Evolutionary conservation across 345 rosid genomes (phyloP).

Genomic region (Corchorus olitorius): DNA sequence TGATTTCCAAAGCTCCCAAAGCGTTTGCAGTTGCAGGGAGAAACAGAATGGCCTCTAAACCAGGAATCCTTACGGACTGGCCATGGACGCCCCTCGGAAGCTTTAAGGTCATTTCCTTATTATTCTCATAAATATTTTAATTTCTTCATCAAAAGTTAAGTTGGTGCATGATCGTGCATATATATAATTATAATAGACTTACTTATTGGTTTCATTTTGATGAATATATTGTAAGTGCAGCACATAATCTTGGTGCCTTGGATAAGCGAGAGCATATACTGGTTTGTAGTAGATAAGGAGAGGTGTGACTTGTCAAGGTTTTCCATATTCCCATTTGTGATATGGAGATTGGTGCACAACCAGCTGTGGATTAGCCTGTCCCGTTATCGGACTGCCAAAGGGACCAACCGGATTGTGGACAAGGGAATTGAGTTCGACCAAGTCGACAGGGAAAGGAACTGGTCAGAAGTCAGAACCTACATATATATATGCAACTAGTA

Average conservation of each 20-base stretch:
- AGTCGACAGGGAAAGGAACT: conserved; percentile 64
- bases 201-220: no score
- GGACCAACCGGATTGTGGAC: conserved; percentile 60
- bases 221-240: conserved; percentile 24
- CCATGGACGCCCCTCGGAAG: conserved; percentile 61
- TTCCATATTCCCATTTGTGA: conserved; percentile 40
- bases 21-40: not conserved
- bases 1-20: not conserved
- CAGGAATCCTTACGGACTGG: conserved; percentile 64
- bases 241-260: conserved; percentile 55
- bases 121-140: not conserved
- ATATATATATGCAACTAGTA: no score
- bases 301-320: conserved; percentile 38
- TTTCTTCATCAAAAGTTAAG: not conserved
- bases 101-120: conserved; percentile 39
- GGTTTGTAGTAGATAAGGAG: conserved; percentile 28
- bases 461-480: no score
- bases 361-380: conserved; percentile 70
- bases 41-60: conserved; percentile 49
- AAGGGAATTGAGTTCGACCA: conserved; percentile 76
- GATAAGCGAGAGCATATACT: conserved; percentile 35
- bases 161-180: no score
- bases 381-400: conserved; percentile 62
- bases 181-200: no score
- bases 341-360: conserved; percentile 63